phyloP scores from a whole-genome alignment of 1,284 basidiomycete species.

The Cerrena zonata region DNA sequence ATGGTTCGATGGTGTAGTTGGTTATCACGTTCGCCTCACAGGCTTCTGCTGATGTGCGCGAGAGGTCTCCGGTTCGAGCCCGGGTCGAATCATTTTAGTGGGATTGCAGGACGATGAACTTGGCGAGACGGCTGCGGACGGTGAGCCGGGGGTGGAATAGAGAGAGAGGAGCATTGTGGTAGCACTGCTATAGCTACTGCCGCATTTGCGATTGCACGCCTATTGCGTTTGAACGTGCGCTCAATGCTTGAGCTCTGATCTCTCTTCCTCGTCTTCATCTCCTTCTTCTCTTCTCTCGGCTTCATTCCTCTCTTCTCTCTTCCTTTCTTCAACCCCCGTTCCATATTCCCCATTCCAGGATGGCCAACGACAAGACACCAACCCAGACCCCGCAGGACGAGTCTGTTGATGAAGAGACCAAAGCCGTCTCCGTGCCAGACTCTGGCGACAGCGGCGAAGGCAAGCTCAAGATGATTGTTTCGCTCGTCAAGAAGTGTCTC shows the following conservation, averaged over 20 bases:
- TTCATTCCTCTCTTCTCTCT: slow-evolving; percentile 4
- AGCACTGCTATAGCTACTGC: too few relatives aligned
- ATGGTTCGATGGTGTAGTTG: slow-evolving; percentile 10
- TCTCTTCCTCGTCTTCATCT: background rate
- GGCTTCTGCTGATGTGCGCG: background rate
- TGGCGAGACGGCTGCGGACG: background rate
- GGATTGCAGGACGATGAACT: background rate
- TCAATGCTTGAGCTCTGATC: background rate
- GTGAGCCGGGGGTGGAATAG: background rate
- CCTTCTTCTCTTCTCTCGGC: background rate
- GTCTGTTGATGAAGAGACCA: slow-evolving; percentile 46
- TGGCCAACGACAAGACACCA: slow-evolving; percentile 8
- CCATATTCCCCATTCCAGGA: slow-evolving; percentile 6
- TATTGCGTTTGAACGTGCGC: background rate
- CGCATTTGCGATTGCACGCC: too few relatives aligned
- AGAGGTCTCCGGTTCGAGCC: slow-evolving; percentile 14
- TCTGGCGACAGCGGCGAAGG: slow-evolving; percentile 72
- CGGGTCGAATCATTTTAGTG: slow-evolving; percentile 10
- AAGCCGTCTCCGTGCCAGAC: slow-evolving; percentile 70
- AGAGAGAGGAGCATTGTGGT: background rate
- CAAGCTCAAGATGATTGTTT: slow-evolving; percentile 85
- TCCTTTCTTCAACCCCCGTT: background rate
- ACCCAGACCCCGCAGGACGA: slow-evolving; percentile 10
- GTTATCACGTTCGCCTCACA: slow-evolving; percentile 10
- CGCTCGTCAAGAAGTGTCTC: slow-evolving; percentile 80